phyloP scores from a whole-genome alignment of 2,329 filamentous ascomycete species.

The Verticillium alfalfae region DNA sequence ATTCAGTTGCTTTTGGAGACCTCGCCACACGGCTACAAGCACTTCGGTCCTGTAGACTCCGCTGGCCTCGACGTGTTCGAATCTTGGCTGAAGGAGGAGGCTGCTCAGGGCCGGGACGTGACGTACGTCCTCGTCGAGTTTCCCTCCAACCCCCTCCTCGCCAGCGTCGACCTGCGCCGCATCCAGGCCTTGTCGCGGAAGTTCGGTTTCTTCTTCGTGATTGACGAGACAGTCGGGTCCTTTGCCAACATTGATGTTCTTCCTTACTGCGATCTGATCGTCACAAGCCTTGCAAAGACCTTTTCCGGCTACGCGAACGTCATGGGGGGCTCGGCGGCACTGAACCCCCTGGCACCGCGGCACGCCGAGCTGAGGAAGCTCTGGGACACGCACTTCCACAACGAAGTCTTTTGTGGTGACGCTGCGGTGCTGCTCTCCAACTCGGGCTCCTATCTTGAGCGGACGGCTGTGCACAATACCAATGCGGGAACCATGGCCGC shows the following conservation, averaged over 20 bases:
- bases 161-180: conserved; percentile 24
- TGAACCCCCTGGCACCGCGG: conserved; percentile 39
- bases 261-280: conserved; percentile 39
- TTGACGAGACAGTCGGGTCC: conserved; percentile 43
- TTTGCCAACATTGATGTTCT: conserved; percentile 47
- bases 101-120: conserved; percentile 28
- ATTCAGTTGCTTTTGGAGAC: conserved; percentile 41
- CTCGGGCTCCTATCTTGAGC: conserved; percentile 34
- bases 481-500: conserved; percentile 37
- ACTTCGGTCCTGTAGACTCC: conserved; percentile 38
- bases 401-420: conserved; percentile 42
- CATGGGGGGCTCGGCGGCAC: conserved; percentile 43
- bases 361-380: conserved; percentile 29
- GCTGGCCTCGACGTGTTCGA: conserved; percentile 38
- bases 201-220: conserved; percentile 36
- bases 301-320: conserved; percentile 53
- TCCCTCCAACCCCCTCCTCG: conserved; percentile 29
- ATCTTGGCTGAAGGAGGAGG: conserved; percentile 32
- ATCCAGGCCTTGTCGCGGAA: conserved; percentile 26
- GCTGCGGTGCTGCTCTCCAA: conserved; percentile 39
- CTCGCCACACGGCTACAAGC: conserved; percentile 34
- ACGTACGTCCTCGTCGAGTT: conserved; percentile 44
- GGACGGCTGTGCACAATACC: conserved; percentile 31
- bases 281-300: conserved; percentile 51
- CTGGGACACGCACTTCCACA: conserved; percentile 19